Conservation (phyloP, 2,329 filamentous ascomycete genomes). For the Cladosporium oxysporum region DNA sequence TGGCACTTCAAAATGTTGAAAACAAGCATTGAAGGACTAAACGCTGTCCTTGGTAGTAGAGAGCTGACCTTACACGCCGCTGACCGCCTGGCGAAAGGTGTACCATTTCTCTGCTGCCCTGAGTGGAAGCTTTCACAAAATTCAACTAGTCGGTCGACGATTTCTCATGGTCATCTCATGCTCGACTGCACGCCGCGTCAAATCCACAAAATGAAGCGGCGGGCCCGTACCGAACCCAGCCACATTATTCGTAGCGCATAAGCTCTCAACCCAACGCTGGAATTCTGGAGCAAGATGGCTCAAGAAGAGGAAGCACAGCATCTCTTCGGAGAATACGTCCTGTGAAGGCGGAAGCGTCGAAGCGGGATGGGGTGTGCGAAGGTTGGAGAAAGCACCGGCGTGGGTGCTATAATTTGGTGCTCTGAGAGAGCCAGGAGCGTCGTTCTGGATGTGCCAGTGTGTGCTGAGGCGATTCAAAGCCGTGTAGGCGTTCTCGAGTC, state of each 20-base stretch:
- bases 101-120: neutral
- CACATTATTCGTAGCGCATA: constrained; percentile 36
- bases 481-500: constrained; percentile 30
- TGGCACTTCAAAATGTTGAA: neutral
- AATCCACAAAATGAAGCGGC: constrained; percentile 32
- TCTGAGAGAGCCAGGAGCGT: neutral
- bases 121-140: neutral
- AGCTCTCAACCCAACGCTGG: constrained; percentile 27
- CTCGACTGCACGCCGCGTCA: constrained; percentile 30
- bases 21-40: neutral
- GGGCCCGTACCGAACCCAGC: constrained; percentile 37
- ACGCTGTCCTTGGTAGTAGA: neutral
- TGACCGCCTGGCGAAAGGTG: neutral
- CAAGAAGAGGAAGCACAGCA: constrained; percentile 36
- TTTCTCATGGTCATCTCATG: constrained; percentile 20
- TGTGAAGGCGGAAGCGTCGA: constrained; percentile 15
- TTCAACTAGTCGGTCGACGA: neutral
- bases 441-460: constrained; percentile 3
- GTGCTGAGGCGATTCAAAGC: constrained; percentile 31
- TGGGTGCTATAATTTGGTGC: neutral
- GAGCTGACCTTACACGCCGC: neutral
- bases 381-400: constrained; percentile 3
- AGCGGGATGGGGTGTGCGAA: constrained; percentile 4
- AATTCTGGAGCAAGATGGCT: constrained; percentile 30
- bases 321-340: constrained; percentile 31